These are phyloP conservation scores for Vigna angularis DNA, from an alignment of 306 rosid species.

Conservation along the genomic window DNA sequence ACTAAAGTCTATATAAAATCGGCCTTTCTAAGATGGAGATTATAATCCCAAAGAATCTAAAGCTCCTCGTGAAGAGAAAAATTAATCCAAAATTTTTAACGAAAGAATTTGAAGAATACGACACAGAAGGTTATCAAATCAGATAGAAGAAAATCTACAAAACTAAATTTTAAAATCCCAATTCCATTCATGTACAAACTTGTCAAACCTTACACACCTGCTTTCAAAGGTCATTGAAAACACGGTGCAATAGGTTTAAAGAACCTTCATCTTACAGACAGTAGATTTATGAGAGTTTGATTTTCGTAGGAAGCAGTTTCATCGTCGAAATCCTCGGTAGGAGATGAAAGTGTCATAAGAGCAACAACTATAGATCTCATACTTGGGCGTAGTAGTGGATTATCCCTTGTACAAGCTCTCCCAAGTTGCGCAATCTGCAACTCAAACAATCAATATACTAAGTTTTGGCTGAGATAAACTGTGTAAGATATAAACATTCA, in stretches of 20 bases:
- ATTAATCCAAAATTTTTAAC: no score
- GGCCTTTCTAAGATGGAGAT: no score
- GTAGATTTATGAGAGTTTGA: slow-evolving; percentile 71
- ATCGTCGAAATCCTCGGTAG: slow-evolving; percentile 73
- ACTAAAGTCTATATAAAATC: no score
- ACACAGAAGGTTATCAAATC: neutral
- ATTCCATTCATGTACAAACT: slow-evolving; percentile 29
- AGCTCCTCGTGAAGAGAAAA: no score
- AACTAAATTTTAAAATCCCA: neutral
- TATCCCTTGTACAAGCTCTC: slow-evolving; percentile 82
- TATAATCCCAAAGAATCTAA: no score
- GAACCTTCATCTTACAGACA: slow-evolving; percentile 64
- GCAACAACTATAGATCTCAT: slow-evolving; percentile 92
- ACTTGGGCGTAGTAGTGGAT: slow-evolving; percentile 81
- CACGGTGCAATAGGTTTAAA: neutral
- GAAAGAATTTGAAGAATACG: no score
- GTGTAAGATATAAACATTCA: neutral
- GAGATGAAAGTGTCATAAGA: slow-evolving; percentile 79
- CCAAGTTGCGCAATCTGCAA: slow-evolving; percentile 74
- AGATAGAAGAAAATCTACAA: neutral
- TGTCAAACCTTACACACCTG: slow-evolving; percentile 2
- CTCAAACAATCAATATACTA: slow-evolving; percentile 25
- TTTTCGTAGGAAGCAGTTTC: slow-evolving; percentile 64
- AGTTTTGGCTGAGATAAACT: slow-evolving; percentile 1
- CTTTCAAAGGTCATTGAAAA: slow-evolving; percentile 15